These are phyloP conservation scores for Choiromyces venosus DNA, from an alignment of 495 filamentous ascomycete species.

Conservation along the genomic window DNA sequence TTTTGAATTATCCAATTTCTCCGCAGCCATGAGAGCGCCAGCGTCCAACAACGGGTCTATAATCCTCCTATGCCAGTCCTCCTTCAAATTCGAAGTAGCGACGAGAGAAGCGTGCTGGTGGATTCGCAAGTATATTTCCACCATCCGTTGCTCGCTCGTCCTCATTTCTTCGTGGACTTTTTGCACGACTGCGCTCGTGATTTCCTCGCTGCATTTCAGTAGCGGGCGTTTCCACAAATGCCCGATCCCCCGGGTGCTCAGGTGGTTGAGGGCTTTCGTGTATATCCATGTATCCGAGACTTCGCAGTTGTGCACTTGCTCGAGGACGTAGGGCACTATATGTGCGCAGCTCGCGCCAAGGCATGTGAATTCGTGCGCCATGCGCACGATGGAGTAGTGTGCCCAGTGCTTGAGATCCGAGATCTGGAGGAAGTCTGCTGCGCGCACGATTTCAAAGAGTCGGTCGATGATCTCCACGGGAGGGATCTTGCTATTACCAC, in stretches of 20 bases:
- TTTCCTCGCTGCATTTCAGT: constrained; percentile 16
- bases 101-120: constrained; percentile 13
- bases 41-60: constrained; percentile 25
- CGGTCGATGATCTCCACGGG: constrained; percentile 29
- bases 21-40: constrained; percentile 15
- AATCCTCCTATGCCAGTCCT: constrained; percentile 25
- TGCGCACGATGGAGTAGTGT: constrained; percentile 27
- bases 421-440: constrained; percentile 28
- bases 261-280: constrained; percentile 5
- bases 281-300: constrained; percentile 32
- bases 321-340: constrained; percentile 24
- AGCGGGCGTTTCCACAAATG: constrained; percentile 27
- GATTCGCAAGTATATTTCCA: constrained; percentile 7
- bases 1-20: constrained; percentile 11
- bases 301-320: constrained; percentile 20
- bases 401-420: constrained; percentile 31
- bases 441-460: constrained; percentile 24
- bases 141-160: constrained; percentile 7
- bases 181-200: constrained; percentile 13
- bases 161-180: constrained; percentile 6
- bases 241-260: not conserved
- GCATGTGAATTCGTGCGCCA: constrained; percentile 30
- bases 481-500: constrained; percentile 4
- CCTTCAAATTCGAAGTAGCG: constrained; percentile 19
- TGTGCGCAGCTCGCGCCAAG: constrained; percentile 21